Percentiles rank a stretch among this genome's conserved stretches.
Evolutionary conservation across 2,329 filamentous ascomycete genomes (phyloP).

Genomic region (Trichoderma sp.): DNA sequence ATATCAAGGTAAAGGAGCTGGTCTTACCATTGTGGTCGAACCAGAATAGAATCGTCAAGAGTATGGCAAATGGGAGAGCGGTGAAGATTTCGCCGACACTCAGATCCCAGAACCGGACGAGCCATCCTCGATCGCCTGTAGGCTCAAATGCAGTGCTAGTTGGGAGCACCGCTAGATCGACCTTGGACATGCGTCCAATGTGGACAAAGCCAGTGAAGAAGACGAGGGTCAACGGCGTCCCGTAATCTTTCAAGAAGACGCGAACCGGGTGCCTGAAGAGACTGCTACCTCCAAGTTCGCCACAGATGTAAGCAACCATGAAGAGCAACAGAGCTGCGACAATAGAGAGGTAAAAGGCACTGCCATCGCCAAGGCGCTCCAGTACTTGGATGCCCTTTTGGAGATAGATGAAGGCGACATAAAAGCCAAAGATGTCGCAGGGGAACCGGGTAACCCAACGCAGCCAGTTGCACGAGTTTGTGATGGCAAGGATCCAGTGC

Average conservation of each 20-base stretch:
- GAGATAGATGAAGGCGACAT: constrained; percentile 88
- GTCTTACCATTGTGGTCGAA: constrained; percentile 80
- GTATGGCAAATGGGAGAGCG: constrained; percentile 81
- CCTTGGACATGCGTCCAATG: constrained; percentile 75
- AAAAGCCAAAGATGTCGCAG: constrained; percentile 93
- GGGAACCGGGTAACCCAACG: constrained; percentile 88
- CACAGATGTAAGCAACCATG: constrained; percentile 73
- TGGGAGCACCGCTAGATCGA: constrained; percentile 71
- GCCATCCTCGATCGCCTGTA: constrained; percentile 72
- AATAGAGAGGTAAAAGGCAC: constrained; percentile 77
- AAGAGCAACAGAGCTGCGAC: constrained; percentile 77
- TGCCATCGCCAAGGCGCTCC: constrained; percentile 67
- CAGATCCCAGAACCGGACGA: constrained; percentile 81
- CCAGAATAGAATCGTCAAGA: constrained; percentile 84
- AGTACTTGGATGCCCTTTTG: constrained; percentile 90
- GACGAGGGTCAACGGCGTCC: constrained; percentile 77
- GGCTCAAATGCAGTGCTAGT: constrained; percentile 78
- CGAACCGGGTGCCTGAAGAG: constrained; percentile 75
- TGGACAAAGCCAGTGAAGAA: constrained; percentile 92
- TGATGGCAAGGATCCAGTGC: constrained; percentile 80
- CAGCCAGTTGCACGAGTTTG: constrained; percentile 86
- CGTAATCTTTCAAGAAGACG: constrained; percentile 87
- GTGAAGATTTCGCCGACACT: constrained; percentile 73
- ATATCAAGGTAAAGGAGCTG: not conserved
- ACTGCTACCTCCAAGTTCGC: constrained; percentile 68